phyloP scores from a whole-genome alignment of 305 asterid genomes.

The Vinca major region DNA sequence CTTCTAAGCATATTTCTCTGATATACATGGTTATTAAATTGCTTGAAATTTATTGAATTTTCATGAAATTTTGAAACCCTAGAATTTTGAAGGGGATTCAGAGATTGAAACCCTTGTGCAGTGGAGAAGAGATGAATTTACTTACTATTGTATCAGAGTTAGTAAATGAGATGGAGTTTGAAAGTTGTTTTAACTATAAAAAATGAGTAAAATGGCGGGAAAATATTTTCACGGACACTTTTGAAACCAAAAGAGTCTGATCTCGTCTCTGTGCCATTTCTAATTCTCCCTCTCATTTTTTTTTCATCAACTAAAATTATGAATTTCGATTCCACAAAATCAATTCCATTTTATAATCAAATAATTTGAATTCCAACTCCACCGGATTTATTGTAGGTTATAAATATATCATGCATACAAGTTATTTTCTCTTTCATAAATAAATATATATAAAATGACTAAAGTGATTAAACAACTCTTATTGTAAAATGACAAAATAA shows the following conservation, averaged over 20 bases:
- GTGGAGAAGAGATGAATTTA: neutral
- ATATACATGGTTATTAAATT: conserved; percentile 37
- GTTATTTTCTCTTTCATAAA: no score
- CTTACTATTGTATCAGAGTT: neutral
- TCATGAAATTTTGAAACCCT: neutral
- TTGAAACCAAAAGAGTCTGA: neutral
- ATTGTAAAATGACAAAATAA: no score
- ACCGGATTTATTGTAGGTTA: no score
- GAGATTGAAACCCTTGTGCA: neutral
- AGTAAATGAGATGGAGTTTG: no score
- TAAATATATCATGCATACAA: no score
- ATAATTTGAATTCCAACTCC: no score
- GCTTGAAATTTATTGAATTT: neutral
- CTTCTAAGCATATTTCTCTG: conserved; percentile 85
- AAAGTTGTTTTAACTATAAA: neutral
- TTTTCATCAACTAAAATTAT: no score
- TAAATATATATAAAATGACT: no score
- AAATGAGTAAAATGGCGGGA: conserved; percentile 9
- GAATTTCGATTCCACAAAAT: no score
- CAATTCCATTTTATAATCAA: no score
- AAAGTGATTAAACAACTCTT: no score
- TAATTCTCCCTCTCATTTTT: no score
- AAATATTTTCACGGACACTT: conserved; percentile 1
- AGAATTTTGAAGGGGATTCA: neutral
- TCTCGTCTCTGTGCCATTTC: neutral